These are phyloP conservation scores for Suillus hirtellus DNA, from an alignment of 768 basidiomycete genomes.

Conservation along the genomic window DNA sequence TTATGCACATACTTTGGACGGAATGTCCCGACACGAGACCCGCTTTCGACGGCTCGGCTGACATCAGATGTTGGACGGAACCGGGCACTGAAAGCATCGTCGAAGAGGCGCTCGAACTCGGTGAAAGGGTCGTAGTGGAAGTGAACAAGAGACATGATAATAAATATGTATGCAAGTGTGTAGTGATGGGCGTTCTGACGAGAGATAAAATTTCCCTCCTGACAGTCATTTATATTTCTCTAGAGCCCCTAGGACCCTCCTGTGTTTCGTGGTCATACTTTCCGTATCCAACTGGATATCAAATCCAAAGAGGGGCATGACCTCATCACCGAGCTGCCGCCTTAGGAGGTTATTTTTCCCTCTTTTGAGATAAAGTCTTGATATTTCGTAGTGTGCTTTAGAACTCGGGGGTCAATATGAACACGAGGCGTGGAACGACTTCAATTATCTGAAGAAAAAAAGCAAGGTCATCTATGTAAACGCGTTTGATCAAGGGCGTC, in stretches of 20 bases:
- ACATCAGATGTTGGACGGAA: constrained; percentile 19
- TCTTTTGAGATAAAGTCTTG: no score
- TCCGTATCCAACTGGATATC: not conserved
- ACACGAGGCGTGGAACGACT: not conserved
- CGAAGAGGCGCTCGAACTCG: constrained; percentile 46
- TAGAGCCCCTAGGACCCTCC: not conserved
- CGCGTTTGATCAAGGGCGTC: not conserved
- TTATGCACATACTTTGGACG: constrained; percentile 33
- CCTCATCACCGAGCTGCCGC: no score
- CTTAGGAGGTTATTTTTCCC: no score
- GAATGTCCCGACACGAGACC: constrained; percentile 10
- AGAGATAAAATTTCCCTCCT: not conserved
- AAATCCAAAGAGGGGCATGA: not conserved
- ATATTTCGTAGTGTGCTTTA: not conserved
- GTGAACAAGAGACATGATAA: constrained; percentile 27
- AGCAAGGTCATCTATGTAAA: not conserved
- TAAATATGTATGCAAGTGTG: not conserved
- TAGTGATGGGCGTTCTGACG: not conserved
- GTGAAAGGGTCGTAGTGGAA: constrained; percentile 40
- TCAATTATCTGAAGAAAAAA: not conserved
- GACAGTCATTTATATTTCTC: not conserved
- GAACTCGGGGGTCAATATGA: not conserved
- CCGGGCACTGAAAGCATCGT: constrained; percentile 37
- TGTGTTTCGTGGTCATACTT: not conserved
- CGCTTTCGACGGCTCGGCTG: constrained; percentile 18